Evolutionary conservation across 345 rosid species (phyloP).

Genomic region (Aquilaria sinensis): DNA sequence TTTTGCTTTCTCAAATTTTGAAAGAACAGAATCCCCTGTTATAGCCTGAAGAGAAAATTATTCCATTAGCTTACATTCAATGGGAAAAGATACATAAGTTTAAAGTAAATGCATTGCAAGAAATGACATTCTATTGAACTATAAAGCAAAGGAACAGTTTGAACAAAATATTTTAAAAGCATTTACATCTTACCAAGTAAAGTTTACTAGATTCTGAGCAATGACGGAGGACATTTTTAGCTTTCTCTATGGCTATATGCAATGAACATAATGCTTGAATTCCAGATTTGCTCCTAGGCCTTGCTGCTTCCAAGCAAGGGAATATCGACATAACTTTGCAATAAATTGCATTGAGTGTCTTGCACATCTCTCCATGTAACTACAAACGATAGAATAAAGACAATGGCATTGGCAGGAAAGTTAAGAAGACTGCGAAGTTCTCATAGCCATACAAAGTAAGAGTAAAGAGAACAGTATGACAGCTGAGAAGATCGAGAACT

Average conservation of each 20-base stretch:
- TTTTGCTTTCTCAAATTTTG: constrained; percentile 77
- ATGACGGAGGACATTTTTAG: constrained; percentile 81
- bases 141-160: constrained; percentile 1
- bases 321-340: constrained; percentile 70
- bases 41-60: constrained; percentile 57
- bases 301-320: constrained; percentile 93
- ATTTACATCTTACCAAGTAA: constrained; percentile 55
- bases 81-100: constrained; percentile 6
- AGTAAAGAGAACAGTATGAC: no score
- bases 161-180: neutral
- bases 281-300: constrained; percentile 97
- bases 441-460: no score
- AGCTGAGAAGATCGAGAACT: no score
- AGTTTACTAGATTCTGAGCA: constrained; percentile 92
- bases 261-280: constrained; percentile 90
- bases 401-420: no score
- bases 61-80: constrained; percentile 5
- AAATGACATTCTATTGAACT: neutral
- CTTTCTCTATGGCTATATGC: constrained; percentile 88
- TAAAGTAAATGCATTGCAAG: neutral
- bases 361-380: constrained; percentile 96
- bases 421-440: no score
- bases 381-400: constrained; percentile 22
- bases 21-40: constrained; percentile 86
- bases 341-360: constrained; percentile 56